Base-by-base conservation (phyloP, 257 asterid species). In the Solanum paucissectum region DNA sequence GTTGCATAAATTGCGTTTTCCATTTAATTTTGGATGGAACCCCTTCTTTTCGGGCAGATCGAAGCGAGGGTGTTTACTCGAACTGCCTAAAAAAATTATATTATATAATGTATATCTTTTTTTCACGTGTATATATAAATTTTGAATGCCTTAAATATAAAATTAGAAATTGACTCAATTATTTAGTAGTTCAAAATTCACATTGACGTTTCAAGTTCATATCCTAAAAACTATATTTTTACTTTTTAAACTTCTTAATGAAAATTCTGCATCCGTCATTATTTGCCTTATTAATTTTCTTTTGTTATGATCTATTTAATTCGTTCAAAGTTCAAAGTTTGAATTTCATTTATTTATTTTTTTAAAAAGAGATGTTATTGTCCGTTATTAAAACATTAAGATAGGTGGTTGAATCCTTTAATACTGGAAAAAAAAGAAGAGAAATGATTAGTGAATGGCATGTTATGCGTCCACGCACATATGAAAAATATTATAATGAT, bases 401-500 rank as follows among this genome's bases (percentile, higher is more conserved):
- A 9, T 82, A 5, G 42, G 42, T 82, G 11, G 69, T 46, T 82
- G 68, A 11, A 18, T 49, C 42, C 29, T 49, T 29, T 49, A 82
- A 49, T 82, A 14, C 21, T 6, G 4, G 73, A 1, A 16, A 5
- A 42, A 27, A 13, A 11, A 13, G 9, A 5, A 10, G 42, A 81
- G 42, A 81, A 81, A 81, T 81, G 68, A 82, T 49, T 49, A 82
- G 85, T 49, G 40, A 49, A 82, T 82, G 69, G 69, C 85, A 82
- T 82, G 85, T 52, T 82, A 29, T 46, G 85, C 40, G 18, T 81
- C 69, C 85, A 82, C 69, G 85, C 85, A 82, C 69, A 82, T 49
- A 82, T 82, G 32, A 16, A 18, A 49, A n/a, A 49, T 49, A 82
- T 82, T 49, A 27, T 5, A 27, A 29, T 14, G 37, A 81, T 81